Percentiles rank a stretch among this genome's conserved stretches.
Evolutionary conservation across 1,139 yeast genomes (phyloP).

Genomic region (Blastobotrys illinoisensis): DNA sequence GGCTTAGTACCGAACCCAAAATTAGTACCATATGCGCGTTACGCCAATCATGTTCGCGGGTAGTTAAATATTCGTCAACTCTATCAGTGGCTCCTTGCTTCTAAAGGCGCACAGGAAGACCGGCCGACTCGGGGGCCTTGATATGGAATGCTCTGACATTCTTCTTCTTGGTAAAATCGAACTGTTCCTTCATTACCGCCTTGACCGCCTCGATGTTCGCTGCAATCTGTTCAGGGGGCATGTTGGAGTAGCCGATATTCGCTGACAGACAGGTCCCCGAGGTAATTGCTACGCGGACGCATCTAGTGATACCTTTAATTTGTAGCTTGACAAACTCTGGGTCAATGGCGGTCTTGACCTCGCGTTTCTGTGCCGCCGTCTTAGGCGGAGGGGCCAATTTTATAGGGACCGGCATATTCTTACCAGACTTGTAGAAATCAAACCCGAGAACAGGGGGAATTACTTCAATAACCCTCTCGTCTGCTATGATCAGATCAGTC

Average conservation of each 20-base stretch:
- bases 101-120: conserved; percentile 3
- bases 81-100: neutral
- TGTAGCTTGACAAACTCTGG: conserved; percentile 21
- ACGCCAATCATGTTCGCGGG: neutral
- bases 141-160: conserved; percentile 23
- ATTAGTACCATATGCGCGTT: neutral
- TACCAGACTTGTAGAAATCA: conserved; percentile 23
- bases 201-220: conserved; percentile 21
- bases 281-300: conserved; percentile 20
- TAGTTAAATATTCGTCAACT: neutral
- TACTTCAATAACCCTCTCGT: conserved; percentile 20
- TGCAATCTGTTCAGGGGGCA: conserved; percentile 18
- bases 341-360: conserved; percentile 17
- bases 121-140: conserved; percentile 8
- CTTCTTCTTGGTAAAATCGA: conserved; percentile 12
- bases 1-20: neutral
- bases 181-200: conserved; percentile 16
- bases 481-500: conserved; percentile 24
- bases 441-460: conserved; percentile 23
- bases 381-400: conserved; percentile 13
- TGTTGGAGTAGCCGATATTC: conserved; percentile 21
- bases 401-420: conserved; percentile 25
- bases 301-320: conserved; percentile 21
- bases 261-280: conserved; percentile 26
- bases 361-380: conserved; percentile 15